These are phyloP conservation scores for Yarrowia phangngaensis DNA, from an alignment of 805 yeast genomes.

Conservation along the genomic window DNA sequence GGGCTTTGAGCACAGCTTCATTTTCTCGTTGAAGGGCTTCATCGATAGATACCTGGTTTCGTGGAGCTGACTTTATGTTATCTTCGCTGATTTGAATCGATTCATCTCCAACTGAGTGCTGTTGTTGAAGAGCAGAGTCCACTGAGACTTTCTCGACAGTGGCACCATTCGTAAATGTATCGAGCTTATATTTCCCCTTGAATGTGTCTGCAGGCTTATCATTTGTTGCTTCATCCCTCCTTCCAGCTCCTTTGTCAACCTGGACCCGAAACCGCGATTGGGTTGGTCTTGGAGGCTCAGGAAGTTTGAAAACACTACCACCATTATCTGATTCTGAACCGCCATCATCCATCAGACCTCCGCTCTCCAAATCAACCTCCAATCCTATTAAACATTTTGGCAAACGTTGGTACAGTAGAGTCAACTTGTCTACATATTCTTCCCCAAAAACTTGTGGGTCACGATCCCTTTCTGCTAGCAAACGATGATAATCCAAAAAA, in stretches of 20 bases:
- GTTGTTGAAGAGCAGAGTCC: background rate
- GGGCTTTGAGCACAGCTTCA: background rate
- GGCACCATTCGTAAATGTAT: background rate
- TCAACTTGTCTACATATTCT: background rate
- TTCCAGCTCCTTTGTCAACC: background rate
- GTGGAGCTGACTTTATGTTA: background rate
- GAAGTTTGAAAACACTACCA: too few species aligned
- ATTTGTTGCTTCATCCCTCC: background rate
- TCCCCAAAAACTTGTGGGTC: background rate
- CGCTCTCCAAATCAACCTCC: too few species aligned
- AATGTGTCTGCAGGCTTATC: background rate
- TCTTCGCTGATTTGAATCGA: constrained; percentile 1
- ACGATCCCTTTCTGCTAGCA: background rate
- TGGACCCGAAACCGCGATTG: background rate
- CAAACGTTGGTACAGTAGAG: background rate
- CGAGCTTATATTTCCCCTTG: background rate
- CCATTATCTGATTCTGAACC: background rate
- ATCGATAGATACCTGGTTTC: background rate
- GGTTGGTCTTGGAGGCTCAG: background rate
- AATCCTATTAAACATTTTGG: constrained; percentile 5
- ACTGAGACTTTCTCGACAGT: background rate
- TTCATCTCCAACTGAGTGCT: background rate
- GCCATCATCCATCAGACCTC: background rate
- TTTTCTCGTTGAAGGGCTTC: background rate
- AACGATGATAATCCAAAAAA: background rate